Conservation (phyloP, 305 asterid species). For the Fraxinus xanthoxyloides region DNA sequence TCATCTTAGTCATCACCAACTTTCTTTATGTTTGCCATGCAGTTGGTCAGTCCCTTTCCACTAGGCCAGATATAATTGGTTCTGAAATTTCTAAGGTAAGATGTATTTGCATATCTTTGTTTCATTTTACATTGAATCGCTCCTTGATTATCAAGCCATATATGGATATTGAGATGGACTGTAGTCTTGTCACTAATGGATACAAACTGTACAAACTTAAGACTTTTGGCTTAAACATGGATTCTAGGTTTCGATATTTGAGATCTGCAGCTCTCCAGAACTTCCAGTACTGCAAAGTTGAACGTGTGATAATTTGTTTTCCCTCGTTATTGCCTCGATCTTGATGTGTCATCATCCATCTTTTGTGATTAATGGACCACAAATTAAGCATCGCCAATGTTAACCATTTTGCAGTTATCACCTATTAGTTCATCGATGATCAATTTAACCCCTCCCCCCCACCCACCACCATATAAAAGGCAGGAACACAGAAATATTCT, state of each 20-base stretch:
- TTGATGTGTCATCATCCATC: neutral
- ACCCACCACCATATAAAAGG: neutral
- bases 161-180: slow-evolving; percentile 2
- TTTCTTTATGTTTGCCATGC: slow-evolving; percentile 34
- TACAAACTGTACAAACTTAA: slow-evolving; percentile 2
- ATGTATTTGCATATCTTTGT: slow-evolving; percentile 5
- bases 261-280: slow-evolving; percentile 8
- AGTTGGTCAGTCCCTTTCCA: slow-evolving; percentile 98
- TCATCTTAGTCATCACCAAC: slow-evolving; percentile 13
- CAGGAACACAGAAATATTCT: neutral
- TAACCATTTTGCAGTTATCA: neutral
- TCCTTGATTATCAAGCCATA: neutral
- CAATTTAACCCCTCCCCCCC: neutral
- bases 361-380: neutral
- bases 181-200: neutral
- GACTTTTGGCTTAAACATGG: neutral
- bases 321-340: neutral
- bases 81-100: slow-evolving; percentile 76
- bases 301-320: neutral
- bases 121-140: slow-evolving; percentile 6
- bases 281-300: neutral
- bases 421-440: neutral
- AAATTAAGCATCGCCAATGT: neutral
- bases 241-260: neutral
- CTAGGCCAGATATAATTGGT: slow-evolving; percentile 95